Percentiles rank a stretch among this genome's conserved stretches.
Evolutionary conservation across 2,329 filamentous ascomycete genomes (phyloP).

Genomic region (Calonectria hawksworthii): DNA sequence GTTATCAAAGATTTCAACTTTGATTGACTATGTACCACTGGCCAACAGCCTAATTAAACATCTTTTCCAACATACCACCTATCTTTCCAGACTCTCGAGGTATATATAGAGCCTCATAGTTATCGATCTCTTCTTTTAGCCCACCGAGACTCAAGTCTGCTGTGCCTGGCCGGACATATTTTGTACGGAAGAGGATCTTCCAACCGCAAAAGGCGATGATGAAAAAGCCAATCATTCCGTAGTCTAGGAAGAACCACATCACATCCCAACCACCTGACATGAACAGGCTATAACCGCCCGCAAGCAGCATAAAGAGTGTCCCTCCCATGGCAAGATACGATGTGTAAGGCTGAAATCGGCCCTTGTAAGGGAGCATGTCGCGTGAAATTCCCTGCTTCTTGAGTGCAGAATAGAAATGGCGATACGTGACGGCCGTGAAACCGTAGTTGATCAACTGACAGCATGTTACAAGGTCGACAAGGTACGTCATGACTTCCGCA

Average conservation of each 20-base stretch:
- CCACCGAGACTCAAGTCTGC: slow-evolving; percentile 33
- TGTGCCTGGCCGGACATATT: slow-evolving; percentile 28
- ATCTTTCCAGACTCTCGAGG: slow-evolving; percentile 2
- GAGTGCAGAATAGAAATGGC: slow-evolving; percentile 30
- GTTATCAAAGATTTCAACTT: not conserved
- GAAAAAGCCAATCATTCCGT: slow-evolving; percentile 32
- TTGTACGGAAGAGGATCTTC: slow-evolving; percentile 29
- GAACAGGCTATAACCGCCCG: slow-evolving; percentile 29
- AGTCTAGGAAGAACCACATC: slow-evolving; percentile 34
- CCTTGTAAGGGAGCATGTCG: slow-evolving; percentile 30
- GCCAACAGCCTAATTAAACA: not conserved
- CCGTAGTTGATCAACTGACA: slow-evolving; percentile 34
- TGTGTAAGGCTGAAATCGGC: slow-evolving; percentile 30
- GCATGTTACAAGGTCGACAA: slow-evolving; percentile 28
- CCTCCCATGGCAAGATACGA: slow-evolving; percentile 32
- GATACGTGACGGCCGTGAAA: slow-evolving; percentile 30
- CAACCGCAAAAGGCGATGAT: slow-evolving; percentile 21
- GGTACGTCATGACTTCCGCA: slow-evolving; percentile 30
- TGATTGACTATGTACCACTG: not conserved
- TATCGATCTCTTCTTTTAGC: slow-evolving; percentile 33
- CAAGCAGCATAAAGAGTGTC: slow-evolving; percentile 28
- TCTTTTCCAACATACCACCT: not conserved
- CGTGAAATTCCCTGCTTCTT: slow-evolving; percentile 23
- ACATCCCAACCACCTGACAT: slow-evolving; percentile 27
- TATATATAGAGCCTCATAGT: slow-evolving; percentile 29